These are phyloP conservation scores for Calonectria naviculata DNA, from an alignment of 2,329 filamentous ascomycete genomes.

Conservation along the genomic window DNA sequence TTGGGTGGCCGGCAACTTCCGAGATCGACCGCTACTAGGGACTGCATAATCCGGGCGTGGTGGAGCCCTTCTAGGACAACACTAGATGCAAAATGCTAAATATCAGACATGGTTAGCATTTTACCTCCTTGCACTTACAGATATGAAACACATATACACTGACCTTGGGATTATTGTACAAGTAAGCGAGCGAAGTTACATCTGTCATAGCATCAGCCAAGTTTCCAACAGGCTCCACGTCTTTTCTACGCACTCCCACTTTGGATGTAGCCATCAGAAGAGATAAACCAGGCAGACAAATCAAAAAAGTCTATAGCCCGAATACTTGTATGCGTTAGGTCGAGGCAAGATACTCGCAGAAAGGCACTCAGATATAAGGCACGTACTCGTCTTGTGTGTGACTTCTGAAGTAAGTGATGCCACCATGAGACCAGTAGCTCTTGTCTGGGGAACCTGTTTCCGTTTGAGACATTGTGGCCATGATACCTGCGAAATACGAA, in stretches of 20 bases:
- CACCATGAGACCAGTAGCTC: constrained; percentile 14
- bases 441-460: neutral
- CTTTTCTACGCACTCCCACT: neutral
- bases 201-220: neutral
- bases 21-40: constrained; percentile 20
- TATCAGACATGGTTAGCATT: neutral
- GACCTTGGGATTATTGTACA: neutral
- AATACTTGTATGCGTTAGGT: constrained; percentile 12
- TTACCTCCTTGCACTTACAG: neutral
- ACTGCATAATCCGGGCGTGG: constrained; percentile 19
- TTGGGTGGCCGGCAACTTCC: constrained; percentile 12
- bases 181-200: neutral
- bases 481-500: constrained; percentile 15
- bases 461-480: constrained; percentile 13
- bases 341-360: neutral
- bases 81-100: neutral
- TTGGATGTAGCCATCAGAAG: neutral
- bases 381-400: neutral
- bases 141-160: neutral
- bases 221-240: too few relatives aligned
- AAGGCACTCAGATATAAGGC: neutral
- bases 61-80: constrained; percentile 15
- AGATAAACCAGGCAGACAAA: constrained; percentile 14
- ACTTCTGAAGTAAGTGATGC: constrained; percentile 2
- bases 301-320: constrained; percentile 1